Evolutionary conservation across 495 filamentous ascomycete genomes (phyloP), one percentile per base, ranked within the genome.

Genomic region (Cercophora samala): DNA sequence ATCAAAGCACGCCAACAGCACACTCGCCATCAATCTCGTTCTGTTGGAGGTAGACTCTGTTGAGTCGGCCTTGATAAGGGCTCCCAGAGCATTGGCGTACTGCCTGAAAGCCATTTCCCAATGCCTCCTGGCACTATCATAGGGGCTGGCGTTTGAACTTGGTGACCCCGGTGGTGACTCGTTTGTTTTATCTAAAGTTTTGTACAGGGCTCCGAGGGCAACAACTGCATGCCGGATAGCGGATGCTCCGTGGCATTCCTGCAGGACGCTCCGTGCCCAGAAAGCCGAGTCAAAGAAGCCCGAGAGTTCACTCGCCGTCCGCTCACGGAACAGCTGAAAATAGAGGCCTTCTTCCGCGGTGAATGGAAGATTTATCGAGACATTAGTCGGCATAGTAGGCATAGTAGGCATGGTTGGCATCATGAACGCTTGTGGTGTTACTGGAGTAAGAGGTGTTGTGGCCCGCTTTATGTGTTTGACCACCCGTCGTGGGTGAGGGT

Each of bases 201-300:
- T 85, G 66, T 90, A 89, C 24, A 89, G 76, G 1, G 87, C 85
- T 59, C 86, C 85, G 25, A 91, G 76, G 52, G 88, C 88, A 17
- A 90, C 80, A 1, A 89, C 82, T 8, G 89, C 87, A 73, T 91
- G 88, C 23, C 85, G 82, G 55, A 91, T 86, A 4, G 85, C 80
- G 4, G 88, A 79, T 71, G 89, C 86, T 18, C 82, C 81, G 59
- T 86, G 82, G 53, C 85, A 87, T 67, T 86, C 86, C 71, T 87
- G 85, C 42, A 89, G 74, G 13, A 90, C 79, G 17, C 76, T 79
- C 56, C 74, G 78, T 15, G 78, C 83, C 88, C 87, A 91, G 66
- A 90, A 88, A 6, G 82, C 84, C 4, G 86, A 87, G 62, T 82
- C 78, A 62, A 88, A 89, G 70, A 87, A 86, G 2, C 88, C 87